phyloP scores from a whole-genome alignment of 2,329 filamentous ascomycete genomes.

The Setomelanomma holmii region DNA sequence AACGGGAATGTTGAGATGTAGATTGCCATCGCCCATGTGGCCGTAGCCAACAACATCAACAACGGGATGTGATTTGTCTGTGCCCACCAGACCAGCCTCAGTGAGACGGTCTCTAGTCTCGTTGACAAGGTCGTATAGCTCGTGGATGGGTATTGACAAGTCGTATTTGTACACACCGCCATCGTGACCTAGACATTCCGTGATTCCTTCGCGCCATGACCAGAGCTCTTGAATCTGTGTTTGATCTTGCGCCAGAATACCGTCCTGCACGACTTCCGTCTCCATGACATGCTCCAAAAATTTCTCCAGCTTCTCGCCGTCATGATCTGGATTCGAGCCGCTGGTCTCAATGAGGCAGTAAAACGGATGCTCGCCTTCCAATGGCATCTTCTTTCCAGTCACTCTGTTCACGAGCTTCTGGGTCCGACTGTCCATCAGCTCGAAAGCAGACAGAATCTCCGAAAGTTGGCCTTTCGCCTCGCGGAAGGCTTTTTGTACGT shows the following conservation, averaged over 20 bases:
- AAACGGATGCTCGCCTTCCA: slow-evolving; percentile 87
- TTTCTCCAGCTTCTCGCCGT: slow-evolving; percentile 83
- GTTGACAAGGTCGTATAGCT: slow-evolving; percentile 89
- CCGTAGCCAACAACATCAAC: slow-evolving; percentile 94
- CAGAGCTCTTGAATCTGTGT: slow-evolving; percentile 87
- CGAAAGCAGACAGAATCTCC: slow-evolving; percentile 96
- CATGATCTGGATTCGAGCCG: slow-evolving; percentile 92
- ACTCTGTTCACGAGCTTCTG: slow-evolving; percentile 70
- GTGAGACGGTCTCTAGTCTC: slow-evolving; percentile 78
- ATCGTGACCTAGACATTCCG: slow-evolving; percentile 86
- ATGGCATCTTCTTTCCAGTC: slow-evolving; percentile 77
- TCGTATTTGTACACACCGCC: slow-evolving; percentile 99
- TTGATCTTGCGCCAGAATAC: slow-evolving; percentile 90
- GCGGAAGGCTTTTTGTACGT: slow-evolving; percentile 83
- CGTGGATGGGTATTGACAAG: slow-evolving; percentile 85
- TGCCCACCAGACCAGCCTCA: slow-evolving; percentile 74
- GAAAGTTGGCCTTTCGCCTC: slow-evolving; percentile 89
- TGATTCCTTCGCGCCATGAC: slow-evolving; percentile 92
- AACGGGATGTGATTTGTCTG: slow-evolving; percentile 78
- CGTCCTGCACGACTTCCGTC: slow-evolving; percentile 84
- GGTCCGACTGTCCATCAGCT: slow-evolving; percentile 89
- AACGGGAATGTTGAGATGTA: slow-evolving; percentile 90
- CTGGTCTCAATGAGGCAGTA: slow-evolving; percentile 98
- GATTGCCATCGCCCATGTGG: slow-evolving; percentile 96
- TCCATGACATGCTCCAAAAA: slow-evolving; percentile 94